phyloP scores from a whole-genome alignment of 1,139 yeast species.

The Debaryomycetaceae sp. region DNA sequence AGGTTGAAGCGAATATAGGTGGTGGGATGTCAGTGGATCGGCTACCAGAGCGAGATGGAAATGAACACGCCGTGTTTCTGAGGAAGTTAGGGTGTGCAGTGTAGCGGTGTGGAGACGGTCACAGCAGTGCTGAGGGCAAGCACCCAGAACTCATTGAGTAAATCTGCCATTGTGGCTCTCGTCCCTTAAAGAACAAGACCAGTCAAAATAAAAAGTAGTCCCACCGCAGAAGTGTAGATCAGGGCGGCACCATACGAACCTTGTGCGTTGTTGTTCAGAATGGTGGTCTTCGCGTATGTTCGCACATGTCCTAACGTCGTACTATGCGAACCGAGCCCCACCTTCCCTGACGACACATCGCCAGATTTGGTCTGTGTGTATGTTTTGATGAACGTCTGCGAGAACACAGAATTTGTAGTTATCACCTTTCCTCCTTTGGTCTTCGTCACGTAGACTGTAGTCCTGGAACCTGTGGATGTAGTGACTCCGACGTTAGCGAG shows the following conservation, averaged over 20 bases:
- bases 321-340: slow-evolving; percentile 36
- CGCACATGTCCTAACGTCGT: slow-evolving; percentile 35
- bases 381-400: slow-evolving; percentile 31
- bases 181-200: slow-evolving; percentile 10
- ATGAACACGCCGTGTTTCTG: not conserved
- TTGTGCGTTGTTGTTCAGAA: slow-evolving; percentile 9
- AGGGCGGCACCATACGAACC: slow-evolving; percentile 3
- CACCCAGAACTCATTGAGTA: too few species aligned
- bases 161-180: too few species aligned
- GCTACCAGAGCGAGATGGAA: not conserved
- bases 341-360: slow-evolving; percentile 23
- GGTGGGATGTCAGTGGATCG: not conserved
- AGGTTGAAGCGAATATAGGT: not conserved
- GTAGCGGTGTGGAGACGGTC: too few species aligned
- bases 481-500: slow-evolving; percentile 15
- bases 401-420: slow-evolving; percentile 25
- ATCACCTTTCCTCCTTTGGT: slow-evolving; percentile 29
- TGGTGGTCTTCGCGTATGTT: slow-evolving; percentile 29
- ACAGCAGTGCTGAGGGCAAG: too few species aligned
- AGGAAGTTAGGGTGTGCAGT: too few species aligned
- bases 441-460: slow-evolving; percentile 35
- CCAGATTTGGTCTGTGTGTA: slow-evolving; percentile 19
- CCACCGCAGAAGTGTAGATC: slow-evolving; percentile 13
- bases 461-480: slow-evolving; percentile 14
- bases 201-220: slow-evolving; percentile 11